Conservation (phyloP, 2,329 filamentous ascomycete species). For the Passalora sequoiae region DNA sequence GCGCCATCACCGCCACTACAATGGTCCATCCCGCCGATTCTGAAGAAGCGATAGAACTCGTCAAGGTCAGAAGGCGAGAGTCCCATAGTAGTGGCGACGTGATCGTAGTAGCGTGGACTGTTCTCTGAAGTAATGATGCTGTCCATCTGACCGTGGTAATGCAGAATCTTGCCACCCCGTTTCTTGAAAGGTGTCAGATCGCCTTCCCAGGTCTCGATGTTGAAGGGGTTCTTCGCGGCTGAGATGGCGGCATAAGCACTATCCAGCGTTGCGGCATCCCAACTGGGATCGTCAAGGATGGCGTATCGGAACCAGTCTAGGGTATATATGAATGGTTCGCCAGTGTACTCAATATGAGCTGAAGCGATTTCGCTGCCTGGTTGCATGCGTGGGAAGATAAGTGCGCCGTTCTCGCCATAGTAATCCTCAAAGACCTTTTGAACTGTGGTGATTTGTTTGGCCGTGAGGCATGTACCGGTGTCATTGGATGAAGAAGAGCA, state of each 20-base stretch:
- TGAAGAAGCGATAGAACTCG: constrained; percentile 53
- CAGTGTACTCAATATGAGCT: constrained; percentile 34
- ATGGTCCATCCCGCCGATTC: constrained; percentile 48
- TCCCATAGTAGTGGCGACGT: constrained; percentile 44
- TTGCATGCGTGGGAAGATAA: constrained; percentile 48
- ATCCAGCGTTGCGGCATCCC: constrained; percentile 37
- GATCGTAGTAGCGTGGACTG: constrained; percentile 44
- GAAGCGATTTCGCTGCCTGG: constrained; percentile 43
- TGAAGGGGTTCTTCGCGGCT: constrained; percentile 32
- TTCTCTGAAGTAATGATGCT: constrained; percentile 40
- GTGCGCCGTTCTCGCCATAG: constrained; percentile 37
- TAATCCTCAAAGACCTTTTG: constrained; percentile 38
- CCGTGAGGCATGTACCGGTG: constrained; percentile 40
- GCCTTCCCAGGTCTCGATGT: constrained; percentile 40
- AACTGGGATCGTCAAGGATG: constrained; percentile 43
- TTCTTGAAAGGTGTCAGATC: constrained; percentile 38
- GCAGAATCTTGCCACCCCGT: constrained; percentile 44
- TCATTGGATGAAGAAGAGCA: constrained; percentile 33
- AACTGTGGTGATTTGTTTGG: constrained; percentile 40
- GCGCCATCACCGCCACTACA: constrained; percentile 45
- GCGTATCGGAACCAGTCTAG: constrained; percentile 47
- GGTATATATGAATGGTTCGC: constrained; percentile 36
- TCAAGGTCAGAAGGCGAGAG: constrained; percentile 40
- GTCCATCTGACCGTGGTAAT: constrained; percentile 40
- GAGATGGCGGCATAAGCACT: constrained; percentile 36